Conservation (phyloP, 805 yeast genomes). For the Blastobotrys americana region DNA sequence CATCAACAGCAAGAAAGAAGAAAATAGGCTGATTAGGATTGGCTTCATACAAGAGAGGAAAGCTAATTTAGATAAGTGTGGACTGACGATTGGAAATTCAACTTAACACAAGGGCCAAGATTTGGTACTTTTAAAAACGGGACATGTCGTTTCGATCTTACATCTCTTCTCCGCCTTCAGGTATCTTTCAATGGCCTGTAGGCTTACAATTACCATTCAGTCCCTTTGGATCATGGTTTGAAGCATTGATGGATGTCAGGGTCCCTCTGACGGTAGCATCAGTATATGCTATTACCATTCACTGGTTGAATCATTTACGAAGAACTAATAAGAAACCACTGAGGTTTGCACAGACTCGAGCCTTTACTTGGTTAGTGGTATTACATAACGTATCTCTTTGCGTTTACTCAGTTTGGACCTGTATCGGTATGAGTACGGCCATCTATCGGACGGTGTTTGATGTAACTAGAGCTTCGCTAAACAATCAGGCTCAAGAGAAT, state of each 20-base stretch:
- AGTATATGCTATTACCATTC: constrained; percentile 52
- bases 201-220: constrained; percentile 20
- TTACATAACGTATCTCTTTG: constrained; percentile 57
- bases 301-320: constrained; percentile 43
- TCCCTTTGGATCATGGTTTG: constrained; percentile 17
- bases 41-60: too few relatives aligned
- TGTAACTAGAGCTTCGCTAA: constrained; percentile 27
- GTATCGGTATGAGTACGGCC: constrained; percentile 53
- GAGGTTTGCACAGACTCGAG: constrained; percentile 36
- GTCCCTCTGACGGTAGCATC: constrained; percentile 54
- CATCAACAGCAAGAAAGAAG: too few relatives aligned
- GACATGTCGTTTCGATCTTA: constrained; percentile 3
- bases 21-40: too few relatives aligned
- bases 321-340: constrained; percentile 45
- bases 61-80: neutral
- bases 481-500: constrained; percentile 11
- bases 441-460: constrained; percentile 38
- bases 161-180: constrained; percentile 15
- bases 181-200: constrained; percentile 17
- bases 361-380: constrained; percentile 50
- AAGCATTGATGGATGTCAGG: constrained; percentile 37
- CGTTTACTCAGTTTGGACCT: constrained; percentile 64
- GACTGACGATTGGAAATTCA: too few relatives aligned
- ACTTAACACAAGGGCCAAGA: too few relatives aligned
- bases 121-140: too few relatives aligned